Base-by-base conservation (phyloP, 768 basidiomycete genomes). In the Auriculariales sp. region DNA sequence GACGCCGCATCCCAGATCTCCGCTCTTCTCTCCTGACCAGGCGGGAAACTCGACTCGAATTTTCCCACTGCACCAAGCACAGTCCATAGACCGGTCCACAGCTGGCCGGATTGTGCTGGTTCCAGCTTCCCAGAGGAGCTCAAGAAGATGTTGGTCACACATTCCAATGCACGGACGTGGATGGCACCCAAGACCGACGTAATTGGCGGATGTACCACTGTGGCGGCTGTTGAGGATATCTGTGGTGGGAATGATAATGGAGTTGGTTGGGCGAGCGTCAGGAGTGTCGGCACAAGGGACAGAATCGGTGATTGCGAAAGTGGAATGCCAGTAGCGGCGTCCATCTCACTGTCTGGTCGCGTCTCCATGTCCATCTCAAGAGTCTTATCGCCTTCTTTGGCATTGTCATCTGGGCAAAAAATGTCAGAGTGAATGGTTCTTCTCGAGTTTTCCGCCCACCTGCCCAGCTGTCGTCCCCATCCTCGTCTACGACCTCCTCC, bases 101-200 rank as follows among this genome's bases (percentile, higher is more conserved):
- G 63, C 2, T 64, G 64, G 15, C 59, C 55, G 47, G 69, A 71
- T 1, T 72, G 65, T 3, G 70, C 63, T 15, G 57, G 54, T 4
- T 55, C 51, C 3, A 61, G 48, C 30, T 59, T 60, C 0, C 74
- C 68, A 32, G 2, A 79, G 72, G 11, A 85, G 70, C 3, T 89
- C 81, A 93, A 69, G 58, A 94, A 83, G 32, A 92, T 71, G 59
- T 97, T 95, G 59, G 87, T 91, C 44, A 97, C 71, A 58, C 91
- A 91, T 61, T 94, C 90, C 25, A 93, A 71, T 9, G 90, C 86
- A 54, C 81, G 73, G 50, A 89, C 70, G 59, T 95, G 92, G 47
- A 94, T 78, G 5, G 83, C 78, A 54, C 84, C 76, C 39, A 97
- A 74, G 9, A 72, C 83, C 24, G 90, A 87, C 0, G 92, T 94